Percentiles rank a stretch among this genome's conserved stretches.
Evolutionary conservation across 805 yeast species (phyloP).

Genomic region (Pichia occidentalis): DNA sequence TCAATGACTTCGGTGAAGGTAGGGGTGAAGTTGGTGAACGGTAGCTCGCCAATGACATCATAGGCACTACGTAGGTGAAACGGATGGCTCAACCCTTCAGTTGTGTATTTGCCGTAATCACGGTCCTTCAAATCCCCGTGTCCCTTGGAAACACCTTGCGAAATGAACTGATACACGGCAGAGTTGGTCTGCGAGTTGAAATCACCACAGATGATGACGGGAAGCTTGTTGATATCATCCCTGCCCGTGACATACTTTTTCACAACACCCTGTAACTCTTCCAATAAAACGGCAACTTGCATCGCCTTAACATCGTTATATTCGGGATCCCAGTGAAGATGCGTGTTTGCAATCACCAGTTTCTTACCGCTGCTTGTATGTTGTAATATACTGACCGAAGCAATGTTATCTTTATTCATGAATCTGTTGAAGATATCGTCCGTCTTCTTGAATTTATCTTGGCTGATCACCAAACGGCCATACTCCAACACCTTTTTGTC

Average conservation of each 20-base stretch:
- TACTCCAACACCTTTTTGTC: constrained; percentile 77
- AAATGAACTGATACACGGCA: constrained; percentile 87
- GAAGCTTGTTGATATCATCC: constrained; percentile 39
- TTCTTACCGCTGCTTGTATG: constrained; percentile 66
- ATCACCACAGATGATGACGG: constrained; percentile 91
- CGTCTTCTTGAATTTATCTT: constrained; percentile 83
- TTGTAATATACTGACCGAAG: constrained; percentile 68
- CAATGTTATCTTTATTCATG: constrained; percentile 92
- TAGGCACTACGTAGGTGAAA: constrained; percentile 83
- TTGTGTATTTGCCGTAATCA: constrained; percentile 87
- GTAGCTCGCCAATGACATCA: constrained; percentile 77
- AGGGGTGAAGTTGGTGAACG: constrained; percentile 93
- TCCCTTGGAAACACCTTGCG: constrained; percentile 70
- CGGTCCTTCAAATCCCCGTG: constrained; percentile 81
- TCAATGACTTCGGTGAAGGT: constrained; percentile 90
- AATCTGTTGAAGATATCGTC: constrained; percentile 94
- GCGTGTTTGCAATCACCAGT: constrained; percentile 78
- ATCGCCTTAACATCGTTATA: constrained; percentile 93
- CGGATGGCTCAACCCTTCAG: constrained; percentile 77
- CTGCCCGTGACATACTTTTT: constrained; percentile 34
- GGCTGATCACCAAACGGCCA: constrained; percentile 70
- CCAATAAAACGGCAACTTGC: constrained; percentile 87
- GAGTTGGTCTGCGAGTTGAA: constrained; percentile 82
- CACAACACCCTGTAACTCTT: constrained; percentile 68
- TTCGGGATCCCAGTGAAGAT: constrained; percentile 97